Base-by-base conservation (phyloP, 2,329 filamentous ascomycete species). In the Erysiphe neolycopersici region DNA sequence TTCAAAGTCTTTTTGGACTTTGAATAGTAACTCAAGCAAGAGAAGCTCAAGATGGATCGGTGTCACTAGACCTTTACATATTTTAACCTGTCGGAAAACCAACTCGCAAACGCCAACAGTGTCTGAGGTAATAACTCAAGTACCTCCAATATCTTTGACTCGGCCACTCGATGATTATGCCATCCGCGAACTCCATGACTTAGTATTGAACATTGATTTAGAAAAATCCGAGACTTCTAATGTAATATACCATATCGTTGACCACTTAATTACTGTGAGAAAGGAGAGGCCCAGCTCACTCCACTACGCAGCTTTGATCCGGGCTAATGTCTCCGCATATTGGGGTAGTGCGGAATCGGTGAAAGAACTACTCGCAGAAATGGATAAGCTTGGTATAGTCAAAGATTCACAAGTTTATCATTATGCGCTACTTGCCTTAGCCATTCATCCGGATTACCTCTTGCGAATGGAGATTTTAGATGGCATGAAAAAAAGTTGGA, bases 391-490 rank as follows among this genome's bases (percentile, higher is more conserved):
- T 37, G 66, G 64, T 0, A 63, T 94, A 38, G 61, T 69, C 37
- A 65, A 73, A 8, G 79, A 83, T 50, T 66, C 67, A 0, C 64
- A 65, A 3, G 67, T 79, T 2, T 87, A 81, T 52, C 76, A 85
- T 57, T 71, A 71, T 47, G 71, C 77, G 2, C 61, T 94, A 35
- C 71, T 74, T 65, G 76, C 71, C 5, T 64, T 94, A 19, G 72
- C 80, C 0, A 71, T 89, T 9, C 89, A 95, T 56, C 82, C 87
- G 0, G 80, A 95, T 58, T 87, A 91, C 52, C 51, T 83, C 5
- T 62, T 89, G 19, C 74, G 84, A 32, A 68, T 71, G 43, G 66
- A 76, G 32, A 66, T 93, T 3, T 62, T 94, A 35, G 62, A 71
- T 44, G 74, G 76, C 45, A 83, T 89, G 78, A 71, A 72, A 52